Conservation (phyloP, 345 rosid species). For the Citrus reticulata region DNA sequence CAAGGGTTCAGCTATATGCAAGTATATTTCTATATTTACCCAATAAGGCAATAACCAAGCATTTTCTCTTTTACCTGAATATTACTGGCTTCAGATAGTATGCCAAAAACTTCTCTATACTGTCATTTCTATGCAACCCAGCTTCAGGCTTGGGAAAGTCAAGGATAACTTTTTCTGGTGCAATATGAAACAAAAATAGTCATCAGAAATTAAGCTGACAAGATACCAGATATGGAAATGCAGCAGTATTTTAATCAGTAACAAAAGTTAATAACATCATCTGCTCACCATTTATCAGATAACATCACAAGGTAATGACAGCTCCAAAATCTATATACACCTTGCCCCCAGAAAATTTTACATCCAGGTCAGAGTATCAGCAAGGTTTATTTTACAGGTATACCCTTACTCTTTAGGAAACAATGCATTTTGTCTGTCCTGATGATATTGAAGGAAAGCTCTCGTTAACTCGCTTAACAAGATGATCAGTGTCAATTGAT, state of each 20-base stretch:
- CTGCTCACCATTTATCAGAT: neutral
- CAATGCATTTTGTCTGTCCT: neutral
- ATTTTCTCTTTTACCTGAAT: slow-evolving; percentile 9
- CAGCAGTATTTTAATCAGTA: neutral
- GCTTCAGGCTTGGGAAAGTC: neutral
- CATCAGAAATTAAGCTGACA: neutral
- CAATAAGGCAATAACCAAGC: neutral
- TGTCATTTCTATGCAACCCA: neutral
- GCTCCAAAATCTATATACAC: neutral
- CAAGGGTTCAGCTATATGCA: neutral
- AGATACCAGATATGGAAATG: neutral
- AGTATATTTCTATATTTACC: neutral
- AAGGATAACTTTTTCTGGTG: neutral
- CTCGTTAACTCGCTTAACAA: slow-evolving; percentile 1
- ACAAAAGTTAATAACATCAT: neutral
- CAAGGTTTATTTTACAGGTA: neutral
- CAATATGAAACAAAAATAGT: neutral
- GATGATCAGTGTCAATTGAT: slow-evolving; percentile 25
- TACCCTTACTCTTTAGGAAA: neutral
- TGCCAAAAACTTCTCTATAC: neutral
- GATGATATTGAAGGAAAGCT: neutral
- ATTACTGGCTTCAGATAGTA: neutral
- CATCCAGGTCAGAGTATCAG: neutral
- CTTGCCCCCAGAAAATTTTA: neutral
- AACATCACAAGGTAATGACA: neutral